phyloP scores from a whole-genome alignment of 2,329 filamentous ascomycete genomes.

The Phyllosticta citribraziliensis region DNA sequence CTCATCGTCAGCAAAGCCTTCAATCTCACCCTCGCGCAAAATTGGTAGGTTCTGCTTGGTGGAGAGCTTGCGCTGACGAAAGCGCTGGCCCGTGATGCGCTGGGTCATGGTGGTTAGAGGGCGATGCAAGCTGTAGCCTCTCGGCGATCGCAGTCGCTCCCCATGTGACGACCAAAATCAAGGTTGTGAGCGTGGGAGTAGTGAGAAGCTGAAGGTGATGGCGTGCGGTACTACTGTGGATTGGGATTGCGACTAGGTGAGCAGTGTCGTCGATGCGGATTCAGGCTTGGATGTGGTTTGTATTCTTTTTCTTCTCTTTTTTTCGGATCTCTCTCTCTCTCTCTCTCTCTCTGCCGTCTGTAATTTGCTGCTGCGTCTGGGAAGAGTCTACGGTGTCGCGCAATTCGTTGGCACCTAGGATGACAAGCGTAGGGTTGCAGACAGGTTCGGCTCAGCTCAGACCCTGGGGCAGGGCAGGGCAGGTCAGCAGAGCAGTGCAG shows the following conservation, averaged over 20 bases:
- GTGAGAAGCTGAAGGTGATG: background rate
- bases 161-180: conserved; percentile 9
- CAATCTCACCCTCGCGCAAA: conserved; percentile 82
- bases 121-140: background rate
- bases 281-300: conserved; percentile 1
- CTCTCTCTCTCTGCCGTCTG: background rate
- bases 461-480: background rate
- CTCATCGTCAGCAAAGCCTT: conserved; percentile 74
- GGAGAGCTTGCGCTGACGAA: conserved; percentile 84
- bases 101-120: conserved; percentile 24
- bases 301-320: background rate
- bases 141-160: conserved; percentile 1
- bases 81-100: conserved; percentile 43
- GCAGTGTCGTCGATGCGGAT: background rate
- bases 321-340: background rate
- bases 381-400: background rate
- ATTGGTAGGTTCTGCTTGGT: conserved; percentile 81
- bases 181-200: background rate
- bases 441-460: background rate
- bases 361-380: background rate
- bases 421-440: background rate
- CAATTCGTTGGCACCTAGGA: background rate
- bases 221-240: background rate
- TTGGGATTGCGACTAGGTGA: background rate
- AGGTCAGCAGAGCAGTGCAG: background rate